Percentiles rank a stretch among this genome's conserved stretches.
Evolutionary conservation across 2,329 filamentous ascomycete genomes (phyloP).

Genomic region (Phyllosticta ampelicida): DNA sequence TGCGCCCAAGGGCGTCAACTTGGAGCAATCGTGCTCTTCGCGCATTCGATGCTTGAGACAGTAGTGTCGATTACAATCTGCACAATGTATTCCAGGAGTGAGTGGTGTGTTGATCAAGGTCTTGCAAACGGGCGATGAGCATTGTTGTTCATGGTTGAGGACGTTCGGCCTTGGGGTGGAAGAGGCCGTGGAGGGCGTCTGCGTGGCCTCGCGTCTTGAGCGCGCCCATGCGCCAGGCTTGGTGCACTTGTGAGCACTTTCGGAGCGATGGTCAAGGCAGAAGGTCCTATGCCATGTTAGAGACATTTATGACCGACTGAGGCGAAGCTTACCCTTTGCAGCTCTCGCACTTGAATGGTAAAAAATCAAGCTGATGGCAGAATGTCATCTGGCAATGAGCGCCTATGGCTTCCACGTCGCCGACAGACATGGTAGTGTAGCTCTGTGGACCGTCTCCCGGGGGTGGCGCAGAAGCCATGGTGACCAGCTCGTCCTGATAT

Average conservation of each 20-base stretch:
- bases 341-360: slow-evolving; percentile 88
- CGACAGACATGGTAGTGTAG: slow-evolving; percentile 63
- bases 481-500: not conserved
- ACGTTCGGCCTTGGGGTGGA: slow-evolving; percentile 40
- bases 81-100: slow-evolving; percentile 59
- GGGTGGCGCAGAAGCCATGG: slow-evolving; percentile 1
- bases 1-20: slow-evolving; percentile 52
- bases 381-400: slow-evolving; percentile 83
- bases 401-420: slow-evolving; percentile 76
- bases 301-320: not conserved
- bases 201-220: slow-evolving; percentile 30
- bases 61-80: slow-evolving; percentile 60
- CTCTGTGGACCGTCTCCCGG: slow-evolving; percentile 32
- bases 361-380: slow-evolving; percentile 91
- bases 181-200: slow-evolving; percentile 20
- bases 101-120: slow-evolving; percentile 59
- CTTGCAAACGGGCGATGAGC: slow-evolving; percentile 56
- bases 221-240: slow-evolving; percentile 52
- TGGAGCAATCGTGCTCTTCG: slow-evolving; percentile 77
- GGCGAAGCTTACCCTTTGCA: slow-evolving; percentile 47
- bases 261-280: slow-evolving; percentile 88
- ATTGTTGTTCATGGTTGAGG: slow-evolving; percentile 55
- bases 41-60: slow-evolving; percentile 66
- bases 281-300: slow-evolving; percentile 47
- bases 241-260: slow-evolving; percentile 63